Evolutionary conservation across 2,329 filamentous ascomycete species (phyloP).

Genomic region (Verticillium albo-atrum): DNA sequence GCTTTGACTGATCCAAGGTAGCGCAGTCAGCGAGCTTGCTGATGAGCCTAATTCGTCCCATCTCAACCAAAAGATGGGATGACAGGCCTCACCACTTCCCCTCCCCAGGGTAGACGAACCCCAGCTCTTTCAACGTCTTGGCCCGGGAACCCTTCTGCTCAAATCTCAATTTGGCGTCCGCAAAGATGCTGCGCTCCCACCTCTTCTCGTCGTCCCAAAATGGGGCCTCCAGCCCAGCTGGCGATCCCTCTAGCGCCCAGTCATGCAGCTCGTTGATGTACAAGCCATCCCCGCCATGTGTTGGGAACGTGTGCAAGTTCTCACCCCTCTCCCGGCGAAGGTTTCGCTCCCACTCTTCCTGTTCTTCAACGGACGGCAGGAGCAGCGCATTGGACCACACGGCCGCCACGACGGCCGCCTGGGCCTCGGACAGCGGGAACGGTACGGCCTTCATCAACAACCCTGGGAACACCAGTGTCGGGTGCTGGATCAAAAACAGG

Average conservation of each 20-base stretch:
- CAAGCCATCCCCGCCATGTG: constrained; percentile 54
- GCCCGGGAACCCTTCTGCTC: constrained; percentile 56
- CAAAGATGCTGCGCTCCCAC: constrained; percentile 67
- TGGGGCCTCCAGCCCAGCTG: constrained; percentile 57
- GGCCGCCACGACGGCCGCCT: constrained; percentile 71
- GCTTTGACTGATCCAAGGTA: neutral
- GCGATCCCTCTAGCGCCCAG: constrained; percentile 50
- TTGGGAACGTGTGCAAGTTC: constrained; percentile 43
- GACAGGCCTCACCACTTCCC: neutral
- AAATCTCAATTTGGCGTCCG: constrained; percentile 69
- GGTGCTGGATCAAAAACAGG: constrained; percentile 68
- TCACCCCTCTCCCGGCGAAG: constrained; percentile 45
- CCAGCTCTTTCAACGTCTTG: constrained; percentile 47
- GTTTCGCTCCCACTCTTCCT: constrained; percentile 64
- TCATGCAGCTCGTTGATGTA: constrained; percentile 67
- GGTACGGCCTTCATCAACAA: constrained; percentile 84
- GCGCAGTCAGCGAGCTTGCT: neutral
- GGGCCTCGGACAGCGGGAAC: constrained; percentile 74
- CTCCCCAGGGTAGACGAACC: constrained; percentile 10
- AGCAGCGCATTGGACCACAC: constrained; percentile 68
- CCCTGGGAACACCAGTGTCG: constrained; percentile 72
- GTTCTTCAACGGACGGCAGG: constrained; percentile 59
- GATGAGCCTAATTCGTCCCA: neutral
- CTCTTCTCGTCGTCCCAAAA: constrained; percentile 66
- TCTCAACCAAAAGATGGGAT: neutral